Percentiles rank a stretch among this genome's conserved stretches.
These are phyloP conservation scores for Nothophoma quercina DNA, from an alignment of 2,329 filamentous ascomycete species.

Conservation along the genomic window DNA sequence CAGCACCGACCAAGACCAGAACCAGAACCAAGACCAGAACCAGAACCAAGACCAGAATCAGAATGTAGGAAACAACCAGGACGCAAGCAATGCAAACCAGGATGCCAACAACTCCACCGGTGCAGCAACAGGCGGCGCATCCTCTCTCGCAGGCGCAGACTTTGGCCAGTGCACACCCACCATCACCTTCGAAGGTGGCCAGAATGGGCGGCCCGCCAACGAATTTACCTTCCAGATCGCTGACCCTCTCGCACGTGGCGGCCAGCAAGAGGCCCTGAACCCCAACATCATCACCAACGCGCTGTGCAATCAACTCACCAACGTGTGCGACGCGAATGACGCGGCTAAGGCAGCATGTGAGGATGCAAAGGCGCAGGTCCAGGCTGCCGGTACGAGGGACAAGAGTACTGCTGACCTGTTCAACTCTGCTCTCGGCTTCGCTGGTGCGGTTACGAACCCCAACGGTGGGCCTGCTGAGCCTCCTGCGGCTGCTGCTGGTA, in stretches of 20 bases:
- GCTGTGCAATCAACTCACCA: conserved; percentile 73
- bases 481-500: conserved; percentile 21
- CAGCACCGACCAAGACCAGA: conserved; percentile 19
- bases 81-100: conserved; percentile 27
- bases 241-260: conserved; percentile 66
- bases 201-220: conserved; percentile 58
- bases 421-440: conserved; percentile 51
- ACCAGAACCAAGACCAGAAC: conserved; percentile 12
- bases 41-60: conserved; percentile 13
- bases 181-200: conserved; percentile 69
- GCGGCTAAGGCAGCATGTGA: conserved; percentile 64
- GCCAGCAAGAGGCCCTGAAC: conserved; percentile 73
- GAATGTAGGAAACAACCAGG: conserved; percentile 18
- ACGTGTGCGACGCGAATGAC: conserved; percentile 69
- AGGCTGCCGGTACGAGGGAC: conserved; percentile 52
- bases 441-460: conserved; percentile 44
- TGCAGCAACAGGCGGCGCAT: conserved; percentile 11
- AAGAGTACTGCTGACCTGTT: conserved; percentile 53
- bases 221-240: conserved; percentile 74
- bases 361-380: conserved; percentile 62
- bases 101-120: conserved; percentile 19
- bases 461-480: conserved; percentile 38
- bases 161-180: conserved; percentile 49
- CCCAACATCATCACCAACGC: conserved; percentile 77
- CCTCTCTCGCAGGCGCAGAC: conserved; percentile 36